Base-by-base conservation (phyloP, 192 early-diverging fungal species). In the Backusella morwellensis region DNA sequence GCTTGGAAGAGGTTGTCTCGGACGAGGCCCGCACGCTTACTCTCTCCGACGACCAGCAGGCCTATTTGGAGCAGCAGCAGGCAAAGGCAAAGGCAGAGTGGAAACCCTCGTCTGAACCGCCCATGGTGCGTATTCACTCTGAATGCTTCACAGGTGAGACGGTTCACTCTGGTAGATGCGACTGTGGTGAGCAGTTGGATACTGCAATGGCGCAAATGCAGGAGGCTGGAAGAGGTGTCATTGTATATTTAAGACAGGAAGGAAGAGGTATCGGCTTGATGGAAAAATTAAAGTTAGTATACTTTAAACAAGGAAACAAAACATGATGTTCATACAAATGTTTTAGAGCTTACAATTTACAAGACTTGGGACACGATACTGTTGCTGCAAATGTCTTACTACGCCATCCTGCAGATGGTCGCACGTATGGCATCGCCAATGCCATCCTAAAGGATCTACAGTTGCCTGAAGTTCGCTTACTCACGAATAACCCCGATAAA, bases 71-170 rank as follows among this genome's bases (percentile, higher is more conserved):
- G 59, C 34, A 66, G 34, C 81, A 83, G n/a, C 78, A 80, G 23
- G 59, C 66, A 54, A 35, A 76, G 15, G 71, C 41, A 32, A 74
- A 85, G 40, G 41, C 23, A 72, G 54, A 35, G 3, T 79, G 77
- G 78, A 68, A 68, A 56, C 15, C 56, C n/a, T 63, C 38, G 12
- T 38, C 41, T 19, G 81, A 76, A 23, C 68, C 87, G 0, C 95
- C 96, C 29, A 78, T 99, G 47, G 93, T 92, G 12, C 91, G 97
- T 26, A 96, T 99, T 56, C 97, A 99, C 79, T 98, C 97, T 0
- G 96, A 95, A 78, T 99, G 97, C 79, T 98, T 97, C 75, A 99
- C 97, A 0, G 97, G 97, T 59, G 97, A 99, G 78, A 98, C 95
- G 0, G 90, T 98, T 3, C 91, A 93, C 26, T 95, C 93, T 11